phyloP scores from a whole-genome alignment of 2,329 filamentous ascomycete genomes.

The Aspergillus aculeatus region DNA sequence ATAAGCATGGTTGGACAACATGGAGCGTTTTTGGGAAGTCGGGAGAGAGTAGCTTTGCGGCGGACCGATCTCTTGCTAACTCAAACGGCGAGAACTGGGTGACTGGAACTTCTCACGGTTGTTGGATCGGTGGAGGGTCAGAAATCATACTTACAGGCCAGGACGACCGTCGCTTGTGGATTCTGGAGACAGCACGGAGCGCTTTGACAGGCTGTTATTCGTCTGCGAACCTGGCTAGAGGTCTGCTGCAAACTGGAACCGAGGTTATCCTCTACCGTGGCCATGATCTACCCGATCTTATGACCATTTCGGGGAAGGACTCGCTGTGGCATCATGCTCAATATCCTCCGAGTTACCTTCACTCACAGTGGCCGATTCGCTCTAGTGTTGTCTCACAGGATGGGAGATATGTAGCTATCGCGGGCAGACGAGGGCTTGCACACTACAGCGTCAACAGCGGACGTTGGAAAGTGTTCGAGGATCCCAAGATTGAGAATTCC shows the following conservation, averaged over 20 bases:
- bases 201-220: constrained; percentile 91
- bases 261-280: constrained; percentile 91
- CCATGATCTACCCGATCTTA: constrained; percentile 86
- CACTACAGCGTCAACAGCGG: constrained; percentile 95
- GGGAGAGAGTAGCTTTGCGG: constrained; percentile 77
- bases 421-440: constrained; percentile 84
- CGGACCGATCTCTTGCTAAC: constrained; percentile 63
- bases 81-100: constrained; percentile 80
- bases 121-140: constrained; percentile 84
- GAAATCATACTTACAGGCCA: constrained; percentile 74
- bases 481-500: constrained; percentile 76
- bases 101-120: constrained; percentile 71
- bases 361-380: constrained; percentile 91
- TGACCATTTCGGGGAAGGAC: constrained; percentile 85
- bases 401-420: constrained; percentile 91
- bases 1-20: constrained; percentile 86
- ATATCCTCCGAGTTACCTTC: constrained; percentile 78
- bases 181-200: constrained; percentile 88
- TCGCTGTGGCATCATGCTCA: constrained; percentile 94
- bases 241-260: constrained; percentile 82
- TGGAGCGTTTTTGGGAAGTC: constrained; percentile 98
- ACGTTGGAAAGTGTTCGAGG: constrained; percentile 91
- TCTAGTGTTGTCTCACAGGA: constrained; percentile 85
- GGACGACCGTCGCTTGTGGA: constrained; percentile 77
- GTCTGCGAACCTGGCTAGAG: constrained; percentile 84